A percentile compares a stretch with the other conserved stretches of the same genome.
phyloP scores from a whole-genome alignment of 2,329 filamentous ascomycete genomes.

The Aspergillus sp. region DNA sequence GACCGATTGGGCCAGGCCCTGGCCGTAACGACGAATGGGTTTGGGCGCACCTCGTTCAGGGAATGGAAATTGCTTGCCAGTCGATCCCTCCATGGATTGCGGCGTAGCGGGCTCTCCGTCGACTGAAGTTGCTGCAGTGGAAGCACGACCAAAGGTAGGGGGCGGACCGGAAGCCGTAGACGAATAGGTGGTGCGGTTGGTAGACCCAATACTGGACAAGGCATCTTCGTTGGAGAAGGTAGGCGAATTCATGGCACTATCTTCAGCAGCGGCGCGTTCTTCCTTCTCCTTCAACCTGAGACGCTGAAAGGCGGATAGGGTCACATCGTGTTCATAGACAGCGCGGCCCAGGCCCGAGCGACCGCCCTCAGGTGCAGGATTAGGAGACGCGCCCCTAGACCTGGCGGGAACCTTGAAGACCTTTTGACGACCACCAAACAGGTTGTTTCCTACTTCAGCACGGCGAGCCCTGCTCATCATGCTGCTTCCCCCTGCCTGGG shows the following conservation, averaged over 20 bases:
- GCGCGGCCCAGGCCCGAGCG: conserved; percentile 51
- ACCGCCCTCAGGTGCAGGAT: conserved; percentile 25
- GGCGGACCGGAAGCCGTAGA: conserved; percentile 72
- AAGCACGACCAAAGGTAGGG: conserved; percentile 59
- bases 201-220: conserved; percentile 58
- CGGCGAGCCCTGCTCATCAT: conserved; percentile 85
- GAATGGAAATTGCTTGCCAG: conserved; percentile 21
- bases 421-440: conserved; percentile 94
- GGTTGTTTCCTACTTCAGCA: conserved; percentile 71
- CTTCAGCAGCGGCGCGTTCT: conserved; percentile 37
- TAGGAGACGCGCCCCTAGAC: conserved; percentile 20
- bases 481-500: conserved; percentile 65
- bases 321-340: conserved; percentile 82
- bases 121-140: conserved; percentile 82
- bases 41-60: conserved; percentile 63
- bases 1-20: conserved; percentile 69
- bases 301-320: conserved; percentile 74
- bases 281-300: conserved; percentile 53
- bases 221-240: conserved; percentile 39
- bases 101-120: conserved; percentile 56
- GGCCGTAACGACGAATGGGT: conserved; percentile 72
- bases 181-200: conserved; percentile 73
- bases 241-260: conserved; percentile 31
- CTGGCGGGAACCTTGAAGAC: conserved; percentile 74
- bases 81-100: conserved; percentile 15